phyloP scores from a whole-genome alignment of 352 stramenopile species.

The Phytophthora pinifolia region DNA sequence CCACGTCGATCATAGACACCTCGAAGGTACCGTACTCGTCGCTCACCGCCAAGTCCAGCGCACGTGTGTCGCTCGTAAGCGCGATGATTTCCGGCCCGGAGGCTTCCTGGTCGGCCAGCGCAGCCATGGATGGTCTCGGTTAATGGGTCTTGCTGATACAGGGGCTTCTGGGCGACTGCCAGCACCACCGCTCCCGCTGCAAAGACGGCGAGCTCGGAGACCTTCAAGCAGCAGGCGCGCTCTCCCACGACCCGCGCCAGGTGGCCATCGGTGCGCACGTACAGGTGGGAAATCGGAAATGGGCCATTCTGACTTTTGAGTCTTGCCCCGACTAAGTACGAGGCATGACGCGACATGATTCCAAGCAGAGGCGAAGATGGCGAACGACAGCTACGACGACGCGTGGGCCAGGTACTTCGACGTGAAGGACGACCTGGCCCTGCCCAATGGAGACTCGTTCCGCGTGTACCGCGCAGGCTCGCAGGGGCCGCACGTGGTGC shows the following conservation, averaged over 20 bases:
- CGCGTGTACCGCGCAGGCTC: conserved; percentile 73
- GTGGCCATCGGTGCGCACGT: too few species aligned
- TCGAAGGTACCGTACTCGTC: conserved; percentile 75
- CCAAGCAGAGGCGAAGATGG: too few species aligned
- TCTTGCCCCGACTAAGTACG: too few species aligned
- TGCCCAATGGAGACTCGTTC: conserved; percentile 76
- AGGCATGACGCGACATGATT: too few species aligned
- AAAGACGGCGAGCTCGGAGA: conserved; percentile 10
- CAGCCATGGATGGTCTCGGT: conserved; percentile 11
- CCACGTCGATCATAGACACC: conserved; percentile 62
- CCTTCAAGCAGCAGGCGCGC: conserved; percentile 10
- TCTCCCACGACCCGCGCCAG: conserved; percentile 18
- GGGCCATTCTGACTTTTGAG: too few species aligned
- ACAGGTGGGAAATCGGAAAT: too few species aligned
- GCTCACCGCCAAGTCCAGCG: conserved; percentile 25
- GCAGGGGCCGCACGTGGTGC: conserved; percentile 68
- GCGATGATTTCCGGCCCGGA: conserved; percentile 11
- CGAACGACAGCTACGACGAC: conserved; percentile 31
- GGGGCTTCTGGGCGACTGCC: not conserved
- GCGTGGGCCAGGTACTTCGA: conserved; percentile 82
- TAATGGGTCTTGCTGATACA: not conserved
- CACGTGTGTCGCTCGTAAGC: conserved; percentile 12
- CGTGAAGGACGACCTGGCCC: conserved; percentile 53
- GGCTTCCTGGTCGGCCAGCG: conserved; percentile 15
- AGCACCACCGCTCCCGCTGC: not conserved